Evolutionary conservation across 2,329 filamentous ascomycete genomes (phyloP).

Genomic region (Sporothrix phasma): DNA sequence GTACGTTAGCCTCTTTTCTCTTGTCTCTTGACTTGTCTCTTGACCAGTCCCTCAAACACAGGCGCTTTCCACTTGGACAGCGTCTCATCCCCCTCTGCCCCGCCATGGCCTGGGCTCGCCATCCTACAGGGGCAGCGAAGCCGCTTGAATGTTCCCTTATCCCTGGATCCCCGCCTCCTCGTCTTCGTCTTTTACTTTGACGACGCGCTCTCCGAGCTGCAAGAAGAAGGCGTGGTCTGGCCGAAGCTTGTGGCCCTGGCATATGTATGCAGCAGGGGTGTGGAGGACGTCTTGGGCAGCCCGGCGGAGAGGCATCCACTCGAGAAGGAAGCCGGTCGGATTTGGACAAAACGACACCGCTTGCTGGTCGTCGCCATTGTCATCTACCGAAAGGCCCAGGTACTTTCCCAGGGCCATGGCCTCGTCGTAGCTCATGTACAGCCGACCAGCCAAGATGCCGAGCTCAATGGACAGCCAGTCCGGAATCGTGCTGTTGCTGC

Average conservation of each 20-base stretch:
- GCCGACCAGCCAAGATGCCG: slow-evolving; percentile 48
- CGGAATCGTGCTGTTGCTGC: slow-evolving; percentile 31
- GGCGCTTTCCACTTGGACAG: no score
- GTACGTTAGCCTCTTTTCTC: no score
- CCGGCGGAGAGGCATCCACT: slow-evolving; percentile 46
- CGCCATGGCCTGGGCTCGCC: no score
- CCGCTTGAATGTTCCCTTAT: no score
- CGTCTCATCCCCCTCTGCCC: no score
- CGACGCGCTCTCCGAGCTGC: neutral
- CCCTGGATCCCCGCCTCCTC: no score
- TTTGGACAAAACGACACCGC: slow-evolving; percentile 21
- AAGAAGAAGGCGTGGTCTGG: slow-evolving; percentile 44
- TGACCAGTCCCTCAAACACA: no score
- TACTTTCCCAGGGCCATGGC: slow-evolving; percentile 27
- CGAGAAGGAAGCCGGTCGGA: slow-evolving; percentile 40
- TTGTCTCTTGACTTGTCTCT: no score
- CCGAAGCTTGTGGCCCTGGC: slow-evolving; percentile 39
- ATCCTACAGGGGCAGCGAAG: no score
- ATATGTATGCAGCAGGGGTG: slow-evolving; percentile 50
- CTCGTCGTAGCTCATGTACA: slow-evolving; percentile 48
- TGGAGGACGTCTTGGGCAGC: slow-evolving; percentile 46
- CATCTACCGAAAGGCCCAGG: slow-evolving; percentile 24
- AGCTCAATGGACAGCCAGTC: slow-evolving; percentile 47
- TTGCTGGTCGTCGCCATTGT: neutral
- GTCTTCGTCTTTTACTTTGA: no score